These are phyloP conservation scores for Candida endomychidarum DNA, from an alignment of 805 yeast species.

Conservation along the genomic window DNA sequence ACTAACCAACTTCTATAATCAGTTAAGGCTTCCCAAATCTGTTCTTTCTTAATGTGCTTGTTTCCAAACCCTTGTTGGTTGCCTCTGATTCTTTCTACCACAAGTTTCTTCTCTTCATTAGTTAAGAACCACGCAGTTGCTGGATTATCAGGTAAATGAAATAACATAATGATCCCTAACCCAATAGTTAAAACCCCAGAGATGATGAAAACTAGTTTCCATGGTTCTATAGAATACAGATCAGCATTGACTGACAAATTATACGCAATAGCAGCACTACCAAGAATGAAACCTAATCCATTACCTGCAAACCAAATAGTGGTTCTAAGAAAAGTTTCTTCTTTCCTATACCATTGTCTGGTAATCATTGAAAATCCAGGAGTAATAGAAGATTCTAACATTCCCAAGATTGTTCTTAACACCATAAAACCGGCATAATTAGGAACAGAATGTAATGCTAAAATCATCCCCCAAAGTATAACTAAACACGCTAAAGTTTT, in stretches of 20 bases:
- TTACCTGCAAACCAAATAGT: conserved; percentile 37
- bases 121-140: conserved; percentile 39
- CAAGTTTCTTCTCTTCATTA: conserved; percentile 32
- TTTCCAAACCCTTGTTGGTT: conserved; percentile 47
- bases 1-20: conserved; percentile 37
- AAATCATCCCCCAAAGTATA: conserved; percentile 61
- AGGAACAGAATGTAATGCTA: conserved; percentile 54
- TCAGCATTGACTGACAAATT: conserved; percentile 43
- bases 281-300: conserved; percentile 38
- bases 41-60: conserved; percentile 35
- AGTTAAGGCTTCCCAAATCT: conserved; percentile 35
- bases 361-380: conserved; percentile 40
- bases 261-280: conserved; percentile 53
- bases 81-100: conserved; percentile 30
- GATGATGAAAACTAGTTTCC: conserved; percentile 61
- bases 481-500: conserved; percentile 49
- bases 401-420: conserved; percentile 38
- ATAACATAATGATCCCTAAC: conserved; percentile 45
- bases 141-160: conserved; percentile 44
- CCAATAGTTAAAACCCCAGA: conserved; percentile 59
- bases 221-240: conserved; percentile 46
- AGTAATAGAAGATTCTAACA: conserved; percentile 40
- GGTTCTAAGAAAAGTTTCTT: conserved; percentile 36
- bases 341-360: conserved; percentile 34
- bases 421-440: conserved; percentile 38